Percentiles rank a stretch among this genome's conserved stretches.
Conservation (phyloP, 768 basidiomycete genomes). For the Leccinum sublutescens region DNA sequence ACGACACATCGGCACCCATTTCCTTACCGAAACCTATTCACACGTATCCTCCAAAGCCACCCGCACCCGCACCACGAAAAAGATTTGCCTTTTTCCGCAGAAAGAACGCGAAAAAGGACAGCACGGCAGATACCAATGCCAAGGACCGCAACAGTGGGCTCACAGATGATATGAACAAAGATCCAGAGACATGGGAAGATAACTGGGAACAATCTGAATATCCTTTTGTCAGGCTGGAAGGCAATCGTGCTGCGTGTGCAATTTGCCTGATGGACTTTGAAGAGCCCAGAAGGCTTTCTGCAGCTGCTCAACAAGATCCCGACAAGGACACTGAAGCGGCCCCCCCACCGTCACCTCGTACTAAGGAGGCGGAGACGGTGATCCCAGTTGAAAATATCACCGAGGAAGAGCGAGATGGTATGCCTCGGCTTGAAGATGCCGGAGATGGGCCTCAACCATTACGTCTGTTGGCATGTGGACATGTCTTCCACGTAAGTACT, state of each 20-base stretch:
- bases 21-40: constrained; percentile 51
- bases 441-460: constrained; percentile 77
- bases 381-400: constrained; percentile 36
- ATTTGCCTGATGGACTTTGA: constrained; percentile 86
- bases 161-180: constrained; percentile 18
- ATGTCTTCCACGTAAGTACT: constrained; percentile 82
- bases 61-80: constrained; percentile 33
- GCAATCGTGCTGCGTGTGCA: constrained; percentile 80
- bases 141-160: constrained; percentile 19
- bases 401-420: constrained; percentile 40
- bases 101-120: constrained; percentile 26
- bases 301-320: constrained; percentile 28
- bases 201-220: constrained; percentile 75
- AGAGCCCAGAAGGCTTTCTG: constrained; percentile 51
- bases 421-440: constrained; percentile 62
- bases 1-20: constrained; percentile 37
- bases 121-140: constrained; percentile 8
- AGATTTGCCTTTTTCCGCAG: constrained; percentile 55
- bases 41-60: constrained; percentile 58
- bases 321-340: constrained; percentile 17
- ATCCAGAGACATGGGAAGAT: constrained; percentile 65
- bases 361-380: constrained; percentile 27
- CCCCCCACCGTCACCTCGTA: constrained; percentile 10
- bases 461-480: constrained; percentile 73
- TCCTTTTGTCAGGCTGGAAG: constrained; percentile 80